A percentile compares a stretch with the other conserved stretches of the same genome.
Evolutionary conservation across 1,284 basidiomycete species (phyloP).

Genomic region (Ganoderma leucocontextum): DNA sequence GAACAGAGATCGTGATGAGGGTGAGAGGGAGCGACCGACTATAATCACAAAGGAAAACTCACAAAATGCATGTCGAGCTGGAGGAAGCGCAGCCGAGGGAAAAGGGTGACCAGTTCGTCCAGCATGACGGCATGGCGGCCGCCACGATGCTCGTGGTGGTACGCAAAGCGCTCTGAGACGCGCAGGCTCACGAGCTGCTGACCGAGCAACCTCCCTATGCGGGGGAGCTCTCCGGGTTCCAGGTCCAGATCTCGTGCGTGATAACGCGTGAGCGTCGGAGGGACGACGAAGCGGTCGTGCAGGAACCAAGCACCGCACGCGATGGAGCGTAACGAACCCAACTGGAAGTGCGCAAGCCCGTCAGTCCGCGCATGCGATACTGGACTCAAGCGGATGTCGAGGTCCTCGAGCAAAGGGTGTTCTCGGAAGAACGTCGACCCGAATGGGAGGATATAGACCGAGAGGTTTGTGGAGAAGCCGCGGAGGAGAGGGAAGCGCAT

Average conservation of each 20-base stretch:
- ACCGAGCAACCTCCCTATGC: not conserved
- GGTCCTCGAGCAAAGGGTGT: slow-evolving; percentile 6
- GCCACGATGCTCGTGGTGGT: not conserved
- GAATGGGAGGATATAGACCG: not conserved
- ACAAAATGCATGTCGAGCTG: slow-evolving; percentile 19
- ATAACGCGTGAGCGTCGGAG: slow-evolving; percentile 10
- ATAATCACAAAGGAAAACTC: not conserved
- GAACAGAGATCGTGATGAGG: not conserved
- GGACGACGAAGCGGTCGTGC: not conserved
- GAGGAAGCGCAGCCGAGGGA: slow-evolving; percentile 16
- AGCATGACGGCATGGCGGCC: not conserved
- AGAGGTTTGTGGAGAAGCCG: slow-evolving; percentile 12
- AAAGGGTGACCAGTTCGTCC: not conserved
- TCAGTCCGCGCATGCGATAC: not conserved
- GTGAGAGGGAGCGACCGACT: not conserved
- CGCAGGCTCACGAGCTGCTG: slow-evolving; percentile 17
- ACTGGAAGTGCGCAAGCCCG: not conserved
- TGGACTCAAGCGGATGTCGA: slow-evolving; percentile 2
- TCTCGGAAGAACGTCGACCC: not conserved
- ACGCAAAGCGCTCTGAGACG: slow-evolving; percentile 1
- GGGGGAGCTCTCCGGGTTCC: not conserved
- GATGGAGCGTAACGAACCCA: not conserved
- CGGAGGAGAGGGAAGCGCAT: slow-evolving; percentile 5
- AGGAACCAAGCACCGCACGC: not conserved
- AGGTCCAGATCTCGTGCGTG: not conserved